phyloP scores from a whole-genome alignment of 352 stramenopile species.

The Phytophthora brassicae region DNA sequence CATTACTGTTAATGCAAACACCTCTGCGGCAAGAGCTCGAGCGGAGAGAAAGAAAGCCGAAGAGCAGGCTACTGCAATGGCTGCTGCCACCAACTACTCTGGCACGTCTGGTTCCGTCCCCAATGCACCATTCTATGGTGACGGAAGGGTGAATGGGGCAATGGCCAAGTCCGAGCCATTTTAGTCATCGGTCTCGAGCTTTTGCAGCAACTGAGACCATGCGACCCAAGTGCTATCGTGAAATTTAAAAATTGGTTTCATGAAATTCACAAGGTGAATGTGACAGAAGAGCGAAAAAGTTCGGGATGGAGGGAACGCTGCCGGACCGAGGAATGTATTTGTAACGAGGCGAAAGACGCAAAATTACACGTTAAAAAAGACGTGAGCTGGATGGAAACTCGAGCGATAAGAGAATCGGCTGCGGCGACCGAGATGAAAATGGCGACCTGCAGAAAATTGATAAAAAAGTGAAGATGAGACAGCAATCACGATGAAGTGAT shows the following conservation, averaged over 20 bases:
- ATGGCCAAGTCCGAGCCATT: slow-evolving; percentile 34
- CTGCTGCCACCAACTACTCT: slow-evolving; percentile 23
- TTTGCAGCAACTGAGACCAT: slow-evolving; percentile 13
- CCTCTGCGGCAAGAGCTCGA: slow-evolving; percentile 34
- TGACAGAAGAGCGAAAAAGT: slow-evolving; percentile 8
- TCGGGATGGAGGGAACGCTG: slow-evolving; percentile 15
- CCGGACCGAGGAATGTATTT: slow-evolving; percentile 43
- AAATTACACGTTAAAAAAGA: slow-evolving; percentile 42
- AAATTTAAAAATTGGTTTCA: slow-evolving; percentile 28
- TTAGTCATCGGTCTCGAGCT: slow-evolving; percentile 16
- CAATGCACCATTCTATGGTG: slow-evolving; percentile 13
- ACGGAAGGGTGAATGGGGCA: slow-evolving; percentile 22
- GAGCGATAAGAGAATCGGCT: slow-evolving; percentile 35
- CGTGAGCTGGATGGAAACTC: slow-evolving; percentile 38
- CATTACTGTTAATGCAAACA: slow-evolving; percentile 42
- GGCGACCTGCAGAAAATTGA: slow-evolving; percentile 23
- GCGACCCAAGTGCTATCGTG: slow-evolving; percentile 5
- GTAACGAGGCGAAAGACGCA: slow-evolving; percentile 34
- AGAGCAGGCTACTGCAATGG: slow-evolving; percentile 17
- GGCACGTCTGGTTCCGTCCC: slow-evolving; percentile 19
- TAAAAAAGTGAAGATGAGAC: slow-evolving; percentile 35
- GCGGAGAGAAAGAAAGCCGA: slow-evolving; percentile 35
- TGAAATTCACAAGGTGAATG: slow-evolving; percentile 7
- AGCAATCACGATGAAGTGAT: slow-evolving; percentile 36
- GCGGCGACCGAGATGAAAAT: slow-evolving; percentile 31